Base-by-base conservation (phyloP, 768 basidiomycete species). In the Brasilioporus rufonigricans region DNA sequence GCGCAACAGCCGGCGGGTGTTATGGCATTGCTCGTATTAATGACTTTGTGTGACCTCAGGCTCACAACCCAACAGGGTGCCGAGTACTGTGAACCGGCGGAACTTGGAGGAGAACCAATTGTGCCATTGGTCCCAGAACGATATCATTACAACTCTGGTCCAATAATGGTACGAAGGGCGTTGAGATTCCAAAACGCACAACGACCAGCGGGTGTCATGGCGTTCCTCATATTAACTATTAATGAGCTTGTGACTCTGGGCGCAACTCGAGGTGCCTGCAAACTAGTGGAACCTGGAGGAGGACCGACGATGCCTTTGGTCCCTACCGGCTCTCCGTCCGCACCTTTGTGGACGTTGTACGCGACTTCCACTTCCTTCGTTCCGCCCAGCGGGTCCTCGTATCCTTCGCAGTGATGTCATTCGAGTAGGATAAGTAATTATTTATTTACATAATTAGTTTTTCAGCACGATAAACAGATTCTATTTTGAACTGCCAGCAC, bases 321-420 rank as follows among this genome's bases (percentile, higher is more conserved):
- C 39, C 39, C 21, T 36, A 18, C 18, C 47, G 24, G 23, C 16
- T 18, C 33, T 31, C 44, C 40, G 21, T 43, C 19, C 19, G n/a
- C 21, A 3, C 18, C 16, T 44, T 24, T 12, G 21, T 12, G 23
- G 5, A 50, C 14, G 50, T 43, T 13, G 24, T 26, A 9, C n/a
- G 24, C 33, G n/a, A 36, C 5, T 36, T 29, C 27, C 1, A 13
- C 36, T 44, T 14, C 35, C 35, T 13, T 21, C 21, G n/a, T 36
- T 11, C 23, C 31, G 16, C 11, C 32, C 35, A 32, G 16, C 21
- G 33, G 32, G 21, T n/a, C 14, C 13, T 10, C 4, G 9, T 44
- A 35, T 32, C 24, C 16, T n/a, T 16, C 27, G 12, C n/a, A 31
- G 45, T 63, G 62, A 64, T 61, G 58, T 63, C 62, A 59, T 59